Percentiles rank a stretch among this genome's conserved stretches.
These are phyloP conservation scores for Phytophthora brassicae DNA, from an alignment of 352 stramenopile genomes.

Conservation along the genomic window DNA sequence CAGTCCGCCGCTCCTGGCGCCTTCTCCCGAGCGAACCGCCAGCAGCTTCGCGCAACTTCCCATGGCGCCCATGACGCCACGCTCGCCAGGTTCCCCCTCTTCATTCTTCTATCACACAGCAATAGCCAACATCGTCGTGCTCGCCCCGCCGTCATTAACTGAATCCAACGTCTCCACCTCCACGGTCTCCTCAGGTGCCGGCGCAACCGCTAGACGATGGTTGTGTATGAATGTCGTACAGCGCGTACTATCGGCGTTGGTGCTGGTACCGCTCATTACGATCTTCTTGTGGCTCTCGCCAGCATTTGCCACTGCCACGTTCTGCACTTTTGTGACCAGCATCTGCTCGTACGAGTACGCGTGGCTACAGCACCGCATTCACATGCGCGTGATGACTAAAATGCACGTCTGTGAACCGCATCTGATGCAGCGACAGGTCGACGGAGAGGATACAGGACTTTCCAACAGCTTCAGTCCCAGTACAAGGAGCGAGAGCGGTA, in stretches of 20 bases:
- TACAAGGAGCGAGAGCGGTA: conserved; percentile 37
- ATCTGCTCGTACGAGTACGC: conserved; percentile 75
- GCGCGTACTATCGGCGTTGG: conserved; percentile 54
- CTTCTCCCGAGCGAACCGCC: conserved; percentile 10
- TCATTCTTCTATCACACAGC: conserved; percentile 36
- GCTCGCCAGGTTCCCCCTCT: conserved; percentile 29
- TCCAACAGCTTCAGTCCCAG: conserved; percentile 35
- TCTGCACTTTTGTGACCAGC: conserved; percentile 61
- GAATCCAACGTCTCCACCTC: conserved; percentile 12
- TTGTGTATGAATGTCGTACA: conserved; percentile 56
- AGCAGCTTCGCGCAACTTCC: conserved; percentile 14
- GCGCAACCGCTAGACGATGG: conserved; percentile 6
- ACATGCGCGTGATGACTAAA: conserved; percentile 47
- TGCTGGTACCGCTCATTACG: conserved; percentile 66
- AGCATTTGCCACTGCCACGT: conserved; percentile 62
- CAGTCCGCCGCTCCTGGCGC: conserved; percentile 4
- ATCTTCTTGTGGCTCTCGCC: conserved; percentile 67
- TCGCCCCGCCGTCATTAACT: conserved; percentile 20
- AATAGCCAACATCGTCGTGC: conserved; percentile 20
- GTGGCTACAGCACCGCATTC: conserved; percentile 71
- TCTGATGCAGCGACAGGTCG: background rate
- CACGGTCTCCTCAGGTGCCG: background rate
- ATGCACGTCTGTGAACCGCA: conserved; percentile 28
- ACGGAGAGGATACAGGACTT: conserved; percentile 10
- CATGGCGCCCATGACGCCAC: conserved; percentile 22